These are phyloP conservation scores for Rhizopogon vesiculosus DNA, from an alignment of 768 basidiomycete genomes.

Conservation along the genomic window DNA sequence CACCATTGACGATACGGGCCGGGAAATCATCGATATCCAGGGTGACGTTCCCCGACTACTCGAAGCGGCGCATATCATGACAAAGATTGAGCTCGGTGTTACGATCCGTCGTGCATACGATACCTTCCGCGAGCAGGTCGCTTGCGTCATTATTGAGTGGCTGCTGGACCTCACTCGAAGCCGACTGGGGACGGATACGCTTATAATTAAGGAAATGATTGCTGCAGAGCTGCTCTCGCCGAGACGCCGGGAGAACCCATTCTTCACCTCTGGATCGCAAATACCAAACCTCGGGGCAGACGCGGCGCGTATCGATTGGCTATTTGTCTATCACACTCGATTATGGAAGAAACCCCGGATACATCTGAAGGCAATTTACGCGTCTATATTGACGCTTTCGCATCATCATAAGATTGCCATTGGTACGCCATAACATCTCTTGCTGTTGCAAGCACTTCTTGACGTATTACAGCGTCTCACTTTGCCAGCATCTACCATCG, in stretches of 20 bases:
- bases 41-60: constrained; percentile 48
- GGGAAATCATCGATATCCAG: constrained; percentile 81
- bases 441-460: constrained; percentile 4
- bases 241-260: constrained; percentile 47
- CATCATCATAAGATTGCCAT: constrained; percentile 72
- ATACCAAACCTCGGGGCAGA: constrained; percentile 33
- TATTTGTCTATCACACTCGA: constrained; percentile 78
- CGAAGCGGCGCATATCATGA: constrained; percentile 72
- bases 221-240: constrained; percentile 64
- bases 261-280: constrained; percentile 34
- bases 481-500: constrained; percentile 84
- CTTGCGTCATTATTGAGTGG: constrained; percentile 83
- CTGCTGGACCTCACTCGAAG: constrained; percentile 74
- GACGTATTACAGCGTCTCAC: constrained; percentile 54
- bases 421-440: constrained; percentile 43
- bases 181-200: constrained; percentile 59
- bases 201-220: constrained; percentile 69
- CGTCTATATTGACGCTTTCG: constrained; percentile 65
- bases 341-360: constrained; percentile 84
- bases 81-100: constrained; percentile 88
- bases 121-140: constrained; percentile 84
- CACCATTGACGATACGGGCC: constrained; percentile 72
- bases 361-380: constrained; percentile 79
- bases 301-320: constrained; percentile 58
- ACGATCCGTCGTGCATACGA: constrained; percentile 85